phyloP scores from a whole-genome alignment of 2,329 filamentous ascomycete genomes.

The Aureobasidium sp. region DNA sequence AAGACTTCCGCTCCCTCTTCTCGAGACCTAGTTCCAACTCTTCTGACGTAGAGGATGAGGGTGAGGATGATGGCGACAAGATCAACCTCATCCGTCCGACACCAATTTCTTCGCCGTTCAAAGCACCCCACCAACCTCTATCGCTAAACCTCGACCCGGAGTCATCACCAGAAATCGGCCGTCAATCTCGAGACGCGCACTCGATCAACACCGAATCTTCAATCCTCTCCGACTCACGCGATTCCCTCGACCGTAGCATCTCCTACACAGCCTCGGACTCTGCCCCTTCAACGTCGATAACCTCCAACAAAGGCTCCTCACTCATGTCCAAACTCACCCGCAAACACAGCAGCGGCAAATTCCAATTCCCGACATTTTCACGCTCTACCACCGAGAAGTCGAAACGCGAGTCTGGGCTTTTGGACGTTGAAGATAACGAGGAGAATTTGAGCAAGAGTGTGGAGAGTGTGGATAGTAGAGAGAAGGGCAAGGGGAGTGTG shows the following conservation, averaged over 20 bases:
- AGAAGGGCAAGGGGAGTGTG: slow-evolving; percentile 32
- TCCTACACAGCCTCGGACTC: slow-evolving; percentile 33
- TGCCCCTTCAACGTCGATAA: slow-evolving; percentile 20
- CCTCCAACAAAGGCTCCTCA: slow-evolving; percentile 25
- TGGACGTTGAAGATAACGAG: slow-evolving; percentile 34
- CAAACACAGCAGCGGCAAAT: slow-evolving; percentile 42
- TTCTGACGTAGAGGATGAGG: slow-evolving; percentile 32
- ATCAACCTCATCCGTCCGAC: slow-evolving; percentile 9
- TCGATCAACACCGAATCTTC: slow-evolving; percentile 35
- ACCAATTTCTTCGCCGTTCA: slow-evolving; percentile 10
- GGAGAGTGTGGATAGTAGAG: slow-evolving; percentile 28
- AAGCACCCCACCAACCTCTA: slow-evolving; percentile 19
- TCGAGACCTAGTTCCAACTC: slow-evolving; percentile 21
- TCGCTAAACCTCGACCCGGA: slow-evolving; percentile 23
- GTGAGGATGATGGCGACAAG: slow-evolving; percentile 26
- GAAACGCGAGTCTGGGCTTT: slow-evolving; percentile 20
- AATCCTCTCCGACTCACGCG: slow-evolving; percentile 26
- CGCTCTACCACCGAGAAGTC: slow-evolving; percentile 28
- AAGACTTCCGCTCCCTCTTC: slow-evolving; percentile 73
- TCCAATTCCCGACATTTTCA: slow-evolving; percentile 33
- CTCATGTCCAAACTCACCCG: slow-evolving; percentile 46
- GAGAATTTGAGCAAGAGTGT: slow-evolving; percentile 25
- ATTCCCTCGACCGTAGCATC: slow-evolving; percentile 33
- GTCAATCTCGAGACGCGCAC: slow-evolving; percentile 37
- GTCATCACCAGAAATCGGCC: slow-evolving; percentile 32